Base-by-base conservation (phyloP, 306 rosid species). In the Cicer pinnatifidum region DNA sequence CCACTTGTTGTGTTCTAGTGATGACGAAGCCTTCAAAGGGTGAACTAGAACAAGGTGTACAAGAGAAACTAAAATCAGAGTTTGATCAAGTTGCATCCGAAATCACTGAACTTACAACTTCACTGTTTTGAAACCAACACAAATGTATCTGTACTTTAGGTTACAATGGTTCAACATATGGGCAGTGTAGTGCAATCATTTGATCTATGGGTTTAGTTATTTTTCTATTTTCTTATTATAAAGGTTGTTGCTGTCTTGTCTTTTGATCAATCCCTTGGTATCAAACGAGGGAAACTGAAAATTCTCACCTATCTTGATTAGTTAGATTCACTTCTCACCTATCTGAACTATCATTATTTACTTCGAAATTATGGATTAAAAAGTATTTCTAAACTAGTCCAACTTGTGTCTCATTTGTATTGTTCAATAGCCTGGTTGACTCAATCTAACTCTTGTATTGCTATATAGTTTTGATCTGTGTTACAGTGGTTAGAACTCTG, bases 1-100 rank as follows among this genome's bases (percentile, higher is more conserved):
- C 99, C 45, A 95, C 99, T 9, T 89, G 97, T 83, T 89, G 99
- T 58, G 93, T 94, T 75, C 79, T 94, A 81, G 96, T 94, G 54
- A 47, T 58, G 81, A 90, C 96, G 13, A 91, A 91, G 81, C 97
- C 97, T 52, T 45, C 82, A 56, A 95, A 95, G 86, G 99, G 96
- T 15, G 96, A 85, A 66, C 57, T 91, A 15, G 85, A 71, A 11
- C 62, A 83, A 41, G 92, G 83, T 5, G 96, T 87, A 58, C 95
- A 81, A 73, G 96, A 86, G 33, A 94, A 94, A 77, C 85, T 94
- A 41, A 86, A 86, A 82, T 84, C 88, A 0, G 97, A 91, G 1
- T 88, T 45, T 12, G 85, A 83, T 69, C 91, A 90, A 69, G 96
- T 94, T 81, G 90, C 72, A 9, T 75, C 86, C 0, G 97, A 91